Evolutionary conservation across 2,329 filamentous ascomycete genomes (phyloP), one percentile per base, ranked within the genome.

Genomic region (Spiromastix sp.): DNA sequence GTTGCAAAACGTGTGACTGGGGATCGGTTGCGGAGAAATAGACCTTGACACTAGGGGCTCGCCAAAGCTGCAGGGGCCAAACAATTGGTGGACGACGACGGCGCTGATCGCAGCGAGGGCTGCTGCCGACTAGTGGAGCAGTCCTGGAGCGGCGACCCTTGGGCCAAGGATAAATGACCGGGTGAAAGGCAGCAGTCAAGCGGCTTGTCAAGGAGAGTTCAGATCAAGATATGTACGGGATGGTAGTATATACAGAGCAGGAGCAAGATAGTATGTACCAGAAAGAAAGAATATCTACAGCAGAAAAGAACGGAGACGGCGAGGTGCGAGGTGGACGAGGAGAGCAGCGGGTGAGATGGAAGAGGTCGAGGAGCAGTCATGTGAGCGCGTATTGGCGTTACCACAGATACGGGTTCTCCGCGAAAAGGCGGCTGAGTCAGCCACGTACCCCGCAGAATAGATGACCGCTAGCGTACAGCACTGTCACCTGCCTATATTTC

Each of bases 191-290:
- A 24, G n/a, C 7, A 7, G 21, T 24, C 7, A 24, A 24, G 21
- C 21, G 21, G 21, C 21, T n/a, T 7, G 7, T 24, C n/a, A 24
- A 7, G 3, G 27, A 29, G 27, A 29, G 10, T 29, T 9, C 27
- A 29, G 27, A 29, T 11, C 13, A 5, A 11, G 8, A 15, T 13
- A 29, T 13, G 27, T 13, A 29, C 27, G 15, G 3, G 22, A 9
- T 15, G 9, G 30, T 32, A 29, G n/a, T 24, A 24, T 24, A n/a
- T 24, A 24, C 21, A 24, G 21, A 24, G 21, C 7, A 24, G 21
- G 21, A 24, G 21, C 21, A 24, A 31, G 74, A 72, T 46, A 74
- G 56, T 42, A 65, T 64, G 21, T n/a, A 24, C 7, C 21, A 7
- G n/a, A 24, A 7, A 24, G n/a, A 7, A 24, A n/a, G 21, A n/a